Conservation (phyloP, 192 early-diverging fungal species). For the Pilobolus umbonatus region DNA sequence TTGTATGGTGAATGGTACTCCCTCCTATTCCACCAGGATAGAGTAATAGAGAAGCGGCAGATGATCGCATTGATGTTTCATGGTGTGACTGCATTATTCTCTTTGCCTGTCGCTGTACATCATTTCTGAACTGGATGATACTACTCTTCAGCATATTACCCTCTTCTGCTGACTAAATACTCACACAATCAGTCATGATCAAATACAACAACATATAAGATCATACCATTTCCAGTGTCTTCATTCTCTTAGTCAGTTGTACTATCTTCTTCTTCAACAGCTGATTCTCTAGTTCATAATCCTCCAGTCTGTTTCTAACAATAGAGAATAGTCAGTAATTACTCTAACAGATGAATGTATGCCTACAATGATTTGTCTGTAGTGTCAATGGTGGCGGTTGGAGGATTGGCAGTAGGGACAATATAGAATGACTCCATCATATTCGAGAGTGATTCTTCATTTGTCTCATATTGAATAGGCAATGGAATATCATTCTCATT, state of each 20-base stretch:
- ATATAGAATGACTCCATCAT: conserved; percentile 58
- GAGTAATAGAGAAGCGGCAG: neutral
- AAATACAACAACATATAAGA: no score
- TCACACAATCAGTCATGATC: no score
- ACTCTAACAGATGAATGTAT: neutral
- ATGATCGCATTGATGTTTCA: conserved; percentile 32
- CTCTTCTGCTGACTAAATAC: conserved; percentile 53
- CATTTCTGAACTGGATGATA: conserved; percentile 66
- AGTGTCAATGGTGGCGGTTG: no score
- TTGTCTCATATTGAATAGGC: neutral
- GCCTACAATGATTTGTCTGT: no score
- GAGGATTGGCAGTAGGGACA: conserved; percentile 34
- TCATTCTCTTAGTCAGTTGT: conserved; percentile 49
- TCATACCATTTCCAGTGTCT: conserved; percentile 51
- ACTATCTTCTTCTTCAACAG: conserved; percentile 37
- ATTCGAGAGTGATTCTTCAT: neutral
- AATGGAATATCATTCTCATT: conserved; percentile 35
- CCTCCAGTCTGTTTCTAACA: neutral
- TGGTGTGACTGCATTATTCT: conserved; percentile 43
- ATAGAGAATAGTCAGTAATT: neutral
- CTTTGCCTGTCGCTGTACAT: conserved; percentile 55
- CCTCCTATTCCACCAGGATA: neutral
- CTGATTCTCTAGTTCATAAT: conserved; percentile 11
- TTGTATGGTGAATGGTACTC: neutral
- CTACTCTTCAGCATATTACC: conserved; percentile 58